A percentile compares a stretch with the other conserved stretches of the same genome.
Evolutionary conservation across 441 rosid species (phyloP).

Genomic region (Codiaeum variegatum): DNA sequence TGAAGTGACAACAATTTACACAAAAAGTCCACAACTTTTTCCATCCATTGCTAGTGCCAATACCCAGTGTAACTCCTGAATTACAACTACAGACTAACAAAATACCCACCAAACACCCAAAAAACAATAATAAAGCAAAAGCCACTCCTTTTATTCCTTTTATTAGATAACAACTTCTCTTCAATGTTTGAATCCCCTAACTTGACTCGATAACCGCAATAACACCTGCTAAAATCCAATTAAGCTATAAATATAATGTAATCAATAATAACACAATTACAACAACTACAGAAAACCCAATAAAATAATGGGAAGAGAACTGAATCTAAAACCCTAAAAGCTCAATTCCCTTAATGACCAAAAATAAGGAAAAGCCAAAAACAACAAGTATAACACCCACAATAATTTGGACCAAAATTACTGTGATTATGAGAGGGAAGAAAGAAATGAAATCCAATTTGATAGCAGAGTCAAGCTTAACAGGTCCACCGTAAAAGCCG

Average conservation of each 20-base stretch:
- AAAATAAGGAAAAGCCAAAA: slow-evolving; percentile 29
- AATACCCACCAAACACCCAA: slow-evolving; percentile 22
- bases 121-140: slow-evolving; percentile 32
- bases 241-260: slow-evolving; percentile 36
- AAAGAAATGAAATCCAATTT: slow-evolving; percentile 50
- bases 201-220: slow-evolving; percentile 67
- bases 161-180: slow-evolving; percentile 46
- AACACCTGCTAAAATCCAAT: slow-evolving; percentile 47
- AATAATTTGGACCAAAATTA: slow-evolving; percentile 27
- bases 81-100: slow-evolving; percentile 27
- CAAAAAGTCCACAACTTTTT: slow-evolving; percentile 35
- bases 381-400: slow-evolving; percentile 23
- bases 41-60: slow-evolving; percentile 31
- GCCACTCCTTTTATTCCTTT: slow-evolving; percentile 47
- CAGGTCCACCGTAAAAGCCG: slow-evolving; percentile 76
- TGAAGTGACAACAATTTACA: slow-evolving; percentile 41
- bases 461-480: slow-evolving; percentile 51
- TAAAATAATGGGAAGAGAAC: slow-evolving; percentile 36
- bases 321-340: slow-evolving; percentile 23
- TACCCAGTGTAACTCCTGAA: slow-evolving; percentile 14
- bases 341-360: slow-evolving; percentile 23
- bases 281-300: slow-evolving; percentile 17
- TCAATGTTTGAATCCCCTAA: slow-evolving; percentile 61
- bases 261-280: slow-evolving; percentile 16
- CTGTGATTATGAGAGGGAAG: slow-evolving; percentile 44